Percentiles rank a stretch among this genome's conserved stretches.
phyloP scores from a whole-genome alignment of 176 grass and related monocot species.

The Triticum urartu region DNA sequence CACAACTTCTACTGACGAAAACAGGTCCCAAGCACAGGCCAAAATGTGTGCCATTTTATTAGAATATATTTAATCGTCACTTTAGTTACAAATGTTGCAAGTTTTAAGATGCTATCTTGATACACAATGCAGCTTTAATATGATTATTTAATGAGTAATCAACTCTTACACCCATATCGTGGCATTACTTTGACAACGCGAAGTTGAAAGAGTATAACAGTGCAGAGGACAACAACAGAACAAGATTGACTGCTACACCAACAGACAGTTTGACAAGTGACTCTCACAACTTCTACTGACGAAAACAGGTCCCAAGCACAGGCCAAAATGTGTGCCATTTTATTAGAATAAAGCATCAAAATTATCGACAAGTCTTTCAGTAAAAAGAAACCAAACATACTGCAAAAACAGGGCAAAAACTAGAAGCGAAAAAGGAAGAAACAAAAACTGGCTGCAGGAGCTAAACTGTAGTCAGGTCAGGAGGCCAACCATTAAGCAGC shows the following conservation, averaged over 20 bases:
- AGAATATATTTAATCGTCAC: not conserved
- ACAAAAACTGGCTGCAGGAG: not conserved
- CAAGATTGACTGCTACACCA: not conserved
- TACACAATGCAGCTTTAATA: not conserved
- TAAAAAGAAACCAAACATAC: not conserved
- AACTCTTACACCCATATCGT: not conserved
- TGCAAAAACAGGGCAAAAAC: not conserved
- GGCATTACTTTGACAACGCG: not conserved
- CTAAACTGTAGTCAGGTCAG: not conserved
- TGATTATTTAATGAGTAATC: not conserved
- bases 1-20: not conserved
- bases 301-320: not conserved
- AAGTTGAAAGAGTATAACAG: not conserved
- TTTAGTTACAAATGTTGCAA: not conserved
- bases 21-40: not conserved
- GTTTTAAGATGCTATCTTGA: not conserved
- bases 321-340: not conserved
- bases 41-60: not conserved
- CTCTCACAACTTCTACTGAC: not conserved
- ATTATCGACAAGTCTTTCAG: not conserved
- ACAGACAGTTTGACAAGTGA: not conserved
- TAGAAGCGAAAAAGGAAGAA: not conserved
- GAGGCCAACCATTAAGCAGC: not conserved
- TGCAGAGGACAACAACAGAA: not conserved
- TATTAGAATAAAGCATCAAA: not conserved